Base-by-base conservation (phyloP, 1,284 basidiomycete species). In the Fomitopsis pinicola region DNA sequence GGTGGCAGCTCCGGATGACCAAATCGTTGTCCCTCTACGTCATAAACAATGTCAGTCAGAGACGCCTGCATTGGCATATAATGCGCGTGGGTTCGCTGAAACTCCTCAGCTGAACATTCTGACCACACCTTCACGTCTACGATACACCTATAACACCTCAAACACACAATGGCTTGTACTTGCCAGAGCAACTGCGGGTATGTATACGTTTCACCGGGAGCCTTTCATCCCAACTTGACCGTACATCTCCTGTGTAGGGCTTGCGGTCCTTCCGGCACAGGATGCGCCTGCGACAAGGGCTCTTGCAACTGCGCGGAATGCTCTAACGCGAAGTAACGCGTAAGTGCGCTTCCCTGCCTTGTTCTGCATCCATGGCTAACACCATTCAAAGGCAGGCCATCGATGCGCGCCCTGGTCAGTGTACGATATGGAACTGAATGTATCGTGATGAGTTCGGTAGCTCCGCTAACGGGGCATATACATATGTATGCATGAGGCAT, bases 101-200 rank as follows among this genome's bases (percentile, higher is more conserved):
- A 33, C 3, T 30, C n/a, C 2, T 8, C 30, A 33, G 33, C 44
- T 53, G 15, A 8, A 38, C 6, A 35, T 44, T n/a, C 48, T 30
- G 15, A 38, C 56, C 59, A 59, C 50, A 52, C 12, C 36, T 38
- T 2, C n/a, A 54, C 52, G 9, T 17, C 12, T n/a, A 54, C n/a
- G 19, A 5, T 5, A 22, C 28, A 53, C 50, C 8, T 33, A 4
- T 35, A 33, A 33, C 22, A 33, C 5, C 26, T 26, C 30, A 19
- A 46, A 33, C 15, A 54, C 19, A 55, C 22, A 26, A 52, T 54
- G 57, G 63, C 67, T 52, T 71, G 71, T 61, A 62, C 66, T 42
- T 72, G 71, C 61, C 63, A 68, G 61, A 66, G 64, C 61, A 62
- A 57, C 61, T 72, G 71, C 69, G 55, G 62, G 71, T 72, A 57